Conservation (phyloP, 352 stramenopile genomes). For the Phytophthora constricta region DNA sequence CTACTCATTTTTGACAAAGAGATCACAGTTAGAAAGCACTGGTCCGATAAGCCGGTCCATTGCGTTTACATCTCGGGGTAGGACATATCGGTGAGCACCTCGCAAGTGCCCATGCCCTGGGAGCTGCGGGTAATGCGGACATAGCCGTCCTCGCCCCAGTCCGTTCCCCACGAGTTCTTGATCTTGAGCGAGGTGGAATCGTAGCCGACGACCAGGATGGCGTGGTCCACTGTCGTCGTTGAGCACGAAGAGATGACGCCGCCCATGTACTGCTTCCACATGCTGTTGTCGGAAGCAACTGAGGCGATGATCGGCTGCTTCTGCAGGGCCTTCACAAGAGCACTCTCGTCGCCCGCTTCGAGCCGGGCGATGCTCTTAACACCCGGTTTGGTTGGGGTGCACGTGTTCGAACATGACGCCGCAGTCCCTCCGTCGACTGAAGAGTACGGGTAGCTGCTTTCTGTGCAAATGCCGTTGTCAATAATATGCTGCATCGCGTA, state of each 20-base stretch:
- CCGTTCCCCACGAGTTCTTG: conserved; percentile 97
- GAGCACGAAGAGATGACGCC: conserved; percentile 87
- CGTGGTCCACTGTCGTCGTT: conserved; percentile 95
- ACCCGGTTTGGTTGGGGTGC: conserved; percentile 40
- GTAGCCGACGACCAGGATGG: conserved; percentile 96
- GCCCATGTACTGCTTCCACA: conserved; percentile 97
- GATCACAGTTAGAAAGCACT: neutral
- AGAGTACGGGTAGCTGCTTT: conserved; percentile 87
- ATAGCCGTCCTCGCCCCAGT: conserved; percentile 96
- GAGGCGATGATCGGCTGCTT: conserved; percentile 95
- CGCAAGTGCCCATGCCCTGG: conserved; percentile 55
- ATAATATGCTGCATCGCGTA: conserved; percentile 94
- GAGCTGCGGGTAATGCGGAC: conserved; percentile 90
- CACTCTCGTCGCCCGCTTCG: conserved; percentile 73
- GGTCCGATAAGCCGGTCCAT: neutral
- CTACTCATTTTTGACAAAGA: neutral
- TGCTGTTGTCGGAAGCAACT: conserved; percentile 92
- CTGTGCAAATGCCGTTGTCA: conserved; percentile 78
- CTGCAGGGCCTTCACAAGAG: conserved; percentile 86
- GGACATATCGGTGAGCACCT: conserved; percentile 63
- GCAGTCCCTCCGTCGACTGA: conserved; percentile 36
- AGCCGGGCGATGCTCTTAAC: conserved; percentile 59
- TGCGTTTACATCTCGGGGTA: conserved; percentile 46
- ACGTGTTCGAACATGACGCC: conserved; percentile 42
- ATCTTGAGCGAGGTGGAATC: conserved; percentile 92